Conservation (phyloP, 495 filamentous ascomycete genomes). For the Trichocladium uniseriatum region DNA sequence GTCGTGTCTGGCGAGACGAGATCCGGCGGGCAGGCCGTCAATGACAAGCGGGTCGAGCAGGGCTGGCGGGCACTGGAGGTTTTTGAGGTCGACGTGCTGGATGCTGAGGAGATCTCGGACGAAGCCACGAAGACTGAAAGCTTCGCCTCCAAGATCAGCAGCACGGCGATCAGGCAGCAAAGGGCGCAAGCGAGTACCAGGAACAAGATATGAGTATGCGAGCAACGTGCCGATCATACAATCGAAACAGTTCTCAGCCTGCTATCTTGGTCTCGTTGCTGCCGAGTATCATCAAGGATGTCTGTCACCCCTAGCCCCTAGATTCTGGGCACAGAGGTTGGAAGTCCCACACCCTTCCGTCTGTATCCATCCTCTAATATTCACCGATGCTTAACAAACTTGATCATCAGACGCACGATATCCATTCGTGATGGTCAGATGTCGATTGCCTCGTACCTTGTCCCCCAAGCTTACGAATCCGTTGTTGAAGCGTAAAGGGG, state of each 20-base stretch:
- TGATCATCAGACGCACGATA: too few relatives aligned
- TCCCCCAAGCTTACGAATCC: too few relatives aligned
- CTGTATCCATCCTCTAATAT: too few relatives aligned
- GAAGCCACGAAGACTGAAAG: conserved; percentile 35
- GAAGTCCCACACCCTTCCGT: too few relatives aligned
- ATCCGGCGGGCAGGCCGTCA: conserved; percentile 73
- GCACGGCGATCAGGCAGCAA: conserved; percentile 53
- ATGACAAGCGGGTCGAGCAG: conserved; percentile 64
- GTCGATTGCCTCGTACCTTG: too few relatives aligned
- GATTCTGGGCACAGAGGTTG: too few relatives aligned
- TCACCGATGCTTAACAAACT: too few relatives aligned
- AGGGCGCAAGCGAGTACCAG: conserved; percentile 23
- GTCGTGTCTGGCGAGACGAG: conserved; percentile 87
- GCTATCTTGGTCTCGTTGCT: too few relatives aligned
- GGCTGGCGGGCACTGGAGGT: conserved; percentile 70
- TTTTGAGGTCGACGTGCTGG: conserved; percentile 87
- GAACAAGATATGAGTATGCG: conserved; percentile 10
- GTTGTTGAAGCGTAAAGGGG: too few relatives aligned
- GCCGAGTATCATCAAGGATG: too few relatives aligned
- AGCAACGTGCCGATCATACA: background rate
- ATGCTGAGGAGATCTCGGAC: conserved; percentile 50
- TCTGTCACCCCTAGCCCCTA: too few relatives aligned
- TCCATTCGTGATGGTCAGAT: too few relatives aligned
- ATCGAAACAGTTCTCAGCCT: background rate
- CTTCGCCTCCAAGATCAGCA: conserved; percentile 84